A percentile compares a stretch with the other conserved stretches of the same genome.
These are phyloP conservation scores for Bassia scoparia DNA, from an alignment of 148 eudicot species.

Conservation along the genomic window DNA sequence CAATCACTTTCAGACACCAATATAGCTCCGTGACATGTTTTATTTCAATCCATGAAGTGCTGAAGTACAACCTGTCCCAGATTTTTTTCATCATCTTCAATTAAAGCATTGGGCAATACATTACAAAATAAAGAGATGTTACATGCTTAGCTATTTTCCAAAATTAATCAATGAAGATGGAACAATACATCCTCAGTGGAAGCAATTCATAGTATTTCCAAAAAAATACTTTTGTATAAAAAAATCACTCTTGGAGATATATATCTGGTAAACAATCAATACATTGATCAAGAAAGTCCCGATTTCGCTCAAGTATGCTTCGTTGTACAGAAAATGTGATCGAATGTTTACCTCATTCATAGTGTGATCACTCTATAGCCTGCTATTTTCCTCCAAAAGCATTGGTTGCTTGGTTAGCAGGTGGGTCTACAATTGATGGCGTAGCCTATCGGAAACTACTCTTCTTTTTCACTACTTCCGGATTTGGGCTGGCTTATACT, in stretches of 20 bases:
- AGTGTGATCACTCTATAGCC: slow-evolving; percentile 1
- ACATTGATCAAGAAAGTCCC: background rate
- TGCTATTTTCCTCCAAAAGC: background rate
- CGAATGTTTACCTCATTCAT: slow-evolving; percentile 16
- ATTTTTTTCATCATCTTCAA: background rate
- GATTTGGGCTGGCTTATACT: slow-evolving; percentile 46
- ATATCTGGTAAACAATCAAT: background rate
- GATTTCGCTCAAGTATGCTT: background rate
- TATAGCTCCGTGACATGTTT: background rate
- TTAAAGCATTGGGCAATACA: background rate
- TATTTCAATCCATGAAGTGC: background rate
- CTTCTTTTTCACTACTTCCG: slow-evolving; percentile 30
- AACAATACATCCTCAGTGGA: background rate
- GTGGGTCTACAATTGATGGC: background rate
- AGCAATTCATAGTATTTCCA: background rate
- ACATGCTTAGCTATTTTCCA: no score
- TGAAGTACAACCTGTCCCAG: background rate
- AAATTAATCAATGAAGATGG: no score
- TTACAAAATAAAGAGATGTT: background rate
- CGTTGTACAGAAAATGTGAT: background rate
- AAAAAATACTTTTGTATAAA: background rate
- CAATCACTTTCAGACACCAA: background rate
- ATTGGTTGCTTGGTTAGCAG: slow-evolving; percentile 9
- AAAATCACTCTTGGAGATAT: slow-evolving; percentile 5
- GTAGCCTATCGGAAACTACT: slow-evolving; percentile 12